Evolutionary conservation across 1,284 basidiomycete species (phyloP), one percentile per base, ranked within the genome.

Genomic region (Cutaneotrichosporon sp.): DNA sequence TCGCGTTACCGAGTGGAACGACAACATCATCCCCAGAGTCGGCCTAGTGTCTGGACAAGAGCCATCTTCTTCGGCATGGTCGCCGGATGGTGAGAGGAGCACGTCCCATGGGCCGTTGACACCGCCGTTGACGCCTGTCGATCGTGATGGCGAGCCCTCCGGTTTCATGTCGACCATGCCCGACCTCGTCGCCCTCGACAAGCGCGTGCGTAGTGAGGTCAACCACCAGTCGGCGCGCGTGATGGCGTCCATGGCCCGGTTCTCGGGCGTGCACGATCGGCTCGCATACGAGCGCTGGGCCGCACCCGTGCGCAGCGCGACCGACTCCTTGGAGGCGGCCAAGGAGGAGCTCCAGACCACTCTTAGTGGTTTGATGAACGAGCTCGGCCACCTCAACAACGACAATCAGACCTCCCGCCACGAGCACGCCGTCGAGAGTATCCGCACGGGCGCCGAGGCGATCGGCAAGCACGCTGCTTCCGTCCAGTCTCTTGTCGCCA

Each of bases 211-310:
- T 4, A 76, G 82, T 14, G 87, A 91, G 69, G 85, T 84, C 25
- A 93, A 93, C 72, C 81, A 83, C 7, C 86, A 86, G 67, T 82
- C 85, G 27, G 84, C 90, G 72, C 82, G 81, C 53, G 82, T 92
- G 18, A 82, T 82, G 7, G 86, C 86, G 14, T 82, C 82, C 25
- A 63, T 87, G 25, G 84, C 86, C 61, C 74, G 65, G 20, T 60
- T 68, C 29, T 49, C 52, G 0, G 25, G 52, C 4, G 52, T 53
- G 11, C 58, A 60, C 10, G 52, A 59, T 14, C 33, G 20, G 9
- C 33, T 34, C n/a, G 59, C 63, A 9, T 59, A 59, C 34, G 33
- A 61, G 36, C 29, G 46, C 24, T 65, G 63, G 63, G 45, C 60
- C 3, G 36, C 14, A 3, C 63, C 63, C 1, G 63, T 65, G 5